These are phyloP conservation scores for Euphorbia peplus DNA, from an alignment of 345 rosid species.

Conservation along the genomic window DNA sequence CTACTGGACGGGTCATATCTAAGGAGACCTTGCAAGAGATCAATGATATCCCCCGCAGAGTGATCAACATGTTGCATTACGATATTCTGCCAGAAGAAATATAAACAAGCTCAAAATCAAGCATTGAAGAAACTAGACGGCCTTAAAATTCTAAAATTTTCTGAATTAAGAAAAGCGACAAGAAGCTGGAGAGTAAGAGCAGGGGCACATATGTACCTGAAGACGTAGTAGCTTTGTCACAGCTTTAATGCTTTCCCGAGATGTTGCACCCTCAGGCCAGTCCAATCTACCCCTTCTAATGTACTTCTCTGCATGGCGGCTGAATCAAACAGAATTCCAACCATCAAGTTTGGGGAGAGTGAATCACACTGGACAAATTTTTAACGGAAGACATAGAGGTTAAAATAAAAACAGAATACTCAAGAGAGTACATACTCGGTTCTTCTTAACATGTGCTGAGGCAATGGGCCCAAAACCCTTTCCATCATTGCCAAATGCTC, in stretches of 20 bases:
- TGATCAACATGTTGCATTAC: slow-evolving; percentile 75
- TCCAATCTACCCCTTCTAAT: slow-evolving; percentile 52
- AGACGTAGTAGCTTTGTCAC: slow-evolving; percentile 57
- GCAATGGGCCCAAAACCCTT: slow-evolving; percentile 60
- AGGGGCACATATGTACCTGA: slow-evolving; percentile 36
- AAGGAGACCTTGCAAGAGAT: slow-evolving; percentile 61
- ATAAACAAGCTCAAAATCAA: not conserved
- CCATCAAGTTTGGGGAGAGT: not conserved
- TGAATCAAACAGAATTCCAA: slow-evolving; percentile 23
- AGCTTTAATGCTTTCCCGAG: slow-evolving; percentile 63
- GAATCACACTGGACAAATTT: slow-evolving; percentile 4
- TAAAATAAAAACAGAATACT: not conserved
- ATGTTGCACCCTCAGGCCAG: slow-evolving; percentile 71
- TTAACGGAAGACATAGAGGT: not conserved
- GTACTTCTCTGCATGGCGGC: slow-evolving; percentile 63
- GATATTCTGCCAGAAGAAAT: slow-evolving; percentile 40
- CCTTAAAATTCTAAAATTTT: not conserved
- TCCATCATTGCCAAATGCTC: slow-evolving; percentile 83
- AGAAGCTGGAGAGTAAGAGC: not conserved
- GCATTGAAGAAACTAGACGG: not conserved
- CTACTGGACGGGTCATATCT: slow-evolving; percentile 49
- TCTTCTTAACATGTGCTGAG: slow-evolving; percentile 57
- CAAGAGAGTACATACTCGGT: slow-evolving; percentile 41
- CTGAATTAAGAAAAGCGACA: not conserved
- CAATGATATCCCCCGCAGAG: slow-evolving; percentile 63